phyloP scores from a whole-genome alignment of 352 stramenopile species.

The Peronospora destructor region DNA sequence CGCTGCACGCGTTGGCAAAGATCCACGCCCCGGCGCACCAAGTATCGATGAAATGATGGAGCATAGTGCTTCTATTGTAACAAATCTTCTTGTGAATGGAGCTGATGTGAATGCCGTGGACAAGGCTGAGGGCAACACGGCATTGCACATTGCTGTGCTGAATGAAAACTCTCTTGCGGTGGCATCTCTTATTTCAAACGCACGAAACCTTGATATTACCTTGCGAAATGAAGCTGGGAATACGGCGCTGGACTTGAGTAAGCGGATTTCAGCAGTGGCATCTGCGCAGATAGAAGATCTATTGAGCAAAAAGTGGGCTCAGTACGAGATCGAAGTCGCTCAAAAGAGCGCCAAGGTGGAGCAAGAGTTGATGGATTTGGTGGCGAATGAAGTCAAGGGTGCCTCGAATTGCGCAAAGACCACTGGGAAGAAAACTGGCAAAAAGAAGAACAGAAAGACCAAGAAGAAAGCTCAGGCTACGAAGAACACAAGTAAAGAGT shows the following conservation, averaged over 20 bases:
- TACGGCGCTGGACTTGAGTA: slow-evolving; percentile 34
- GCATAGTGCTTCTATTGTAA: slow-evolving; percentile 45
- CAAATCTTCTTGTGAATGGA: slow-evolving; percentile 37
- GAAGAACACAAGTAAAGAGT: neutral
- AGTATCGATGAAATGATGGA: slow-evolving; percentile 31
- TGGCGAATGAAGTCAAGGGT: slow-evolving; percentile 10
- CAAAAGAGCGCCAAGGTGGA: slow-evolving; percentile 21
- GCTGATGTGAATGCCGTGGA: slow-evolving; percentile 44
- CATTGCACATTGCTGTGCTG: slow-evolving; percentile 69
- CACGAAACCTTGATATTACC: slow-evolving; percentile 17
- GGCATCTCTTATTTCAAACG: slow-evolving; percentile 26
- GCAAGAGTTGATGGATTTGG: slow-evolving; percentile 25
- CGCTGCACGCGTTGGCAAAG: slow-evolving; percentile 44
- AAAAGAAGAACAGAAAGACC: slow-evolving; percentile 39
- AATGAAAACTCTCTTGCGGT: slow-evolving; percentile 49
- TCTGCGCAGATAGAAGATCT: slow-evolving; percentile 27
- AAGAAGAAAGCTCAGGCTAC: slow-evolving; percentile 28
- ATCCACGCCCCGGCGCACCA: slow-evolving; percentile 19
- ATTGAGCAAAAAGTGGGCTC: slow-evolving; percentile 16
- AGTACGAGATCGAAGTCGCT: slow-evolving; percentile 19
- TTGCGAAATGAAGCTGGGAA: slow-evolving; percentile 31
- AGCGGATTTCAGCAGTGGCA: slow-evolving; percentile 19
- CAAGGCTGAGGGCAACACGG: slow-evolving; percentile 41
- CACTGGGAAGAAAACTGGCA: slow-evolving; percentile 17
- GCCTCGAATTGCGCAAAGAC: slow-evolving; percentile 4